Conservation (phyloP, 2,329 filamentous ascomycete genomes). For the Apiospora koreana region DNA sequence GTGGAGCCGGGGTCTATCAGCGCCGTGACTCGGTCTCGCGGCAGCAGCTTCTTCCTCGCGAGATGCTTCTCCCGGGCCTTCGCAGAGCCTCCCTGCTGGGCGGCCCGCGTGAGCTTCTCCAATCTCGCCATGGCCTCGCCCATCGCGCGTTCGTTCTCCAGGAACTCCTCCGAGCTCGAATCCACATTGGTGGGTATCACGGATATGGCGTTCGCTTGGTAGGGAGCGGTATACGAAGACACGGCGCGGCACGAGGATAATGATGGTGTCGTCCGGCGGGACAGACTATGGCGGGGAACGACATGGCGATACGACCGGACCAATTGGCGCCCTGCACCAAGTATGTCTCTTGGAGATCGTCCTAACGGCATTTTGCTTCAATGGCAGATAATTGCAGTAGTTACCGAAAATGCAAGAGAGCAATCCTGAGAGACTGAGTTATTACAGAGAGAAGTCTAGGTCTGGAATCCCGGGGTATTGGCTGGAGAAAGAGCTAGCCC, state of each 20-base stretch:
- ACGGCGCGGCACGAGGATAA: constrained; percentile 38
- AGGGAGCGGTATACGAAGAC: constrained; percentile 77
- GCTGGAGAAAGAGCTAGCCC: constrained; percentile 3
- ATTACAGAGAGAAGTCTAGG: not conserved
- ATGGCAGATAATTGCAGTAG: constrained; percentile 17
- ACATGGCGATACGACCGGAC: constrained; percentile 33
- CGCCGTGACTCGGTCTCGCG: constrained; percentile 82
- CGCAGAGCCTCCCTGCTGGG: constrained; percentile 74
- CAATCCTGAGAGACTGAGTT: not conserved
- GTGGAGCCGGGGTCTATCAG: constrained; percentile 86
- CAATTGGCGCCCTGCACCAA: constrained; percentile 46
- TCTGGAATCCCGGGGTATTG: constrained; percentile 2
- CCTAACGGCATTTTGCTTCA: constrained; percentile 47
- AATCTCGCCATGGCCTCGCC: constrained; percentile 69
- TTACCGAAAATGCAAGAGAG: not conserved
- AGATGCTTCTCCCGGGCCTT: constrained; percentile 89
- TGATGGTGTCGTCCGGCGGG: constrained; percentile 16
- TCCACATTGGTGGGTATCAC: constrained; percentile 77
- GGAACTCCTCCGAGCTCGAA: constrained; percentile 73
- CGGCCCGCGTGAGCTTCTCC: constrained; percentile 67
- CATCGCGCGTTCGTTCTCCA: constrained; percentile 81
- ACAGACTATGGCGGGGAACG: constrained; percentile 30
- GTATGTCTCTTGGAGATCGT: constrained; percentile 46
- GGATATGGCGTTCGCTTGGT: constrained; percentile 83
- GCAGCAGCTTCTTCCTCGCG: constrained; percentile 89